Base-by-base conservation (phyloP, 2,329 filamentous ascomycete genomes). In the Diaporthe nobilis region DNA sequence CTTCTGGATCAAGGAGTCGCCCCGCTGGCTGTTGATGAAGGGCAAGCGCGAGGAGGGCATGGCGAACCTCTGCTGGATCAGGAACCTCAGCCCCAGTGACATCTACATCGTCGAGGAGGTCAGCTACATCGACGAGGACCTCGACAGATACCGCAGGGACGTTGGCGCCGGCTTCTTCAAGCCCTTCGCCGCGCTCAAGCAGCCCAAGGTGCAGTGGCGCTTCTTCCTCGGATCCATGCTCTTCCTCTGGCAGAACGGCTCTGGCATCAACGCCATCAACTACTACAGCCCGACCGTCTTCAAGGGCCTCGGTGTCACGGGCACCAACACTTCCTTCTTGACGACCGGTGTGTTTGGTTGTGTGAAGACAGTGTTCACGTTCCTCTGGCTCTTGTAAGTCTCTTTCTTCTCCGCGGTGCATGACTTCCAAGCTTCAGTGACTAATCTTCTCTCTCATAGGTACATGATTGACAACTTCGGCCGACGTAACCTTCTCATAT, bases 211-310 rank as follows among this genome's bases (percentile, higher is more conserved):
- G 37, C 90, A 90, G 78, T 94, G 91, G 87, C 90, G 94, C 57
- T 92, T 96, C 84, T 90, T 94, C 82, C 88, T 96, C 15, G 94
- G 94, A 63, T 90, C 90, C 73, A 90, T 94, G 80, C 87, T 96
- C 28, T 96, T 96, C 87, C 86, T 96, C 72, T 95, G 92, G 88
- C 94, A 96, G 83, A 96, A 96, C 79, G 92, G 92, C 68, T 88
- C 86, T 4, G 94, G 94, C 3, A 95, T 95, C 85, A 95, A 95
- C 79, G 93, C 93, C 28, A 92, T 94, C 85, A 95, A 95, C 86
- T 95, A 95, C 85, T 94, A 93, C 83, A 88, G 86, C 1, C 93
- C 93, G 0, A 93, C 90, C 0, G 90, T 95, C 13, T 94, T 95
- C 87, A 88, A 85, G 77, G 85, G 84, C 60, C 84, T 89, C 68